These are phyloP conservation scores for Plasmodium berghei DNA, from an alignment of 169 alveolate genomes.

Conservation along the genomic window DNA sequence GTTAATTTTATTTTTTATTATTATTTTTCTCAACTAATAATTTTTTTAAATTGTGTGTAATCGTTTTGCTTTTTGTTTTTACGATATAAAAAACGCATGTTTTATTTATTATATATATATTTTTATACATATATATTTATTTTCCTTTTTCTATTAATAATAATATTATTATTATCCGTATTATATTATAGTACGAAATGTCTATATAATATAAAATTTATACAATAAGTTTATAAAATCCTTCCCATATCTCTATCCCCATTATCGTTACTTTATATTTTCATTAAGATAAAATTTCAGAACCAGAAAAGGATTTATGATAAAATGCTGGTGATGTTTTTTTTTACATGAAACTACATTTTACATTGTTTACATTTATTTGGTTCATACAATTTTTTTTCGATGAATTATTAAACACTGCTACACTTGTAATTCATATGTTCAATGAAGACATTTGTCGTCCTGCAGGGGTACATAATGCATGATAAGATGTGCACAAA, in stretches of 20 bases:
- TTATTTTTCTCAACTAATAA: not conserved
- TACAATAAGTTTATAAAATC: not conserved
- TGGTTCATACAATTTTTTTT: too few relatives aligned
- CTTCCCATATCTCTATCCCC: not conserved
- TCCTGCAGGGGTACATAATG: too few relatives aligned
- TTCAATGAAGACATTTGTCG: too few relatives aligned
- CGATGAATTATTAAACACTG: too few relatives aligned
- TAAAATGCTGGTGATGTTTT: too few relatives aligned
- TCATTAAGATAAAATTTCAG: not conserved
- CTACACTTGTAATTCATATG: too few relatives aligned
- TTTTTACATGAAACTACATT: too few relatives aligned
- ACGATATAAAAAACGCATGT: not conserved
- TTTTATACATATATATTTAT: not conserved
- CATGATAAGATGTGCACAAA: too few relatives aligned
- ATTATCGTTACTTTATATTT: not conserved
- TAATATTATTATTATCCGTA: not conserved
- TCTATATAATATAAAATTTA: not conserved
- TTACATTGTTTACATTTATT: too few relatives aligned
- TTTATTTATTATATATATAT: not conserved
- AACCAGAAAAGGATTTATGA: not conserved
- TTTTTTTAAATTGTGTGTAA: not conserved
- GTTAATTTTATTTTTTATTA: not conserved
- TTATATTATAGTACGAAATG: not conserved
- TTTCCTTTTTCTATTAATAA: not conserved
- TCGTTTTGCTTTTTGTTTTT: not conserved